phyloP scores from a whole-genome alignment of 2,329 filamentous ascomycete species.

The Ophiostoma angusticollis region DNA sequence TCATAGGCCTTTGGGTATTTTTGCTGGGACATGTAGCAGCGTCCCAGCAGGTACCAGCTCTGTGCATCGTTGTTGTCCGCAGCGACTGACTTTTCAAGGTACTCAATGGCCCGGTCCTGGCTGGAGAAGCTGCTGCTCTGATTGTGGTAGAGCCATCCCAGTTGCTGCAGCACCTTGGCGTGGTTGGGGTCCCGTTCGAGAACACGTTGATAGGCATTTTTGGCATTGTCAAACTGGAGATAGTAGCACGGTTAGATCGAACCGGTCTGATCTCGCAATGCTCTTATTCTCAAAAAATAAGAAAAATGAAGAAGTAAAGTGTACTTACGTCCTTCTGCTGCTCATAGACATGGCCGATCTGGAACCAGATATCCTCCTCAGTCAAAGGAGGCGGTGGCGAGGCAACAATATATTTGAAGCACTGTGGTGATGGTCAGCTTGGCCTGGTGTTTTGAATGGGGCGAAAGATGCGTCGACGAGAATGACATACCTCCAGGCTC shows the following conservation, averaged over 20 bases:
- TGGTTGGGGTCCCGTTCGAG: constrained; percentile 91
- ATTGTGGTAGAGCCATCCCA: constrained; percentile 96
- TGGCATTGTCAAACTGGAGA: constrained; percentile 78
- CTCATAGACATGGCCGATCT: constrained; percentile 97
- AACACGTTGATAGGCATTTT: constrained; percentile 82
- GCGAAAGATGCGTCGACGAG: not conserved
- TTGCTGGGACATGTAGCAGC: constrained; percentile 98
- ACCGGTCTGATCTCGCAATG: too few relatives aligned
- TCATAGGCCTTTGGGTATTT: constrained; percentile 99
- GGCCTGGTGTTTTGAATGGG: too few relatives aligned
- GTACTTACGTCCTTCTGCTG: constrained; percentile 89
- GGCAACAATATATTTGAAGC: constrained; percentile 94
- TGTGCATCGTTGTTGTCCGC: constrained; percentile 87
- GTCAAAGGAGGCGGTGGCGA: constrained; percentile 86
- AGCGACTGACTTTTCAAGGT: constrained; percentile 88
- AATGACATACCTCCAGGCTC: constrained; percentile 65
- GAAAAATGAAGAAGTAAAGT: not conserved
- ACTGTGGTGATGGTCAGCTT: constrained; percentile 40
- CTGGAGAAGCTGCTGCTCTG: constrained; percentile 83
- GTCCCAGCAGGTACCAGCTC: constrained; percentile 94
- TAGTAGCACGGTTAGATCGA: too few relatives aligned
- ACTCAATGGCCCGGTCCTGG: constrained; percentile 93
- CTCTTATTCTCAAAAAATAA: too few relatives aligned
- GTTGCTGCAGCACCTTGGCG: constrained; percentile 93
- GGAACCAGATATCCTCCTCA: constrained; percentile 98